Conservation (phyloP, 345 rosid genomes). For the Acer campestre region DNA sequence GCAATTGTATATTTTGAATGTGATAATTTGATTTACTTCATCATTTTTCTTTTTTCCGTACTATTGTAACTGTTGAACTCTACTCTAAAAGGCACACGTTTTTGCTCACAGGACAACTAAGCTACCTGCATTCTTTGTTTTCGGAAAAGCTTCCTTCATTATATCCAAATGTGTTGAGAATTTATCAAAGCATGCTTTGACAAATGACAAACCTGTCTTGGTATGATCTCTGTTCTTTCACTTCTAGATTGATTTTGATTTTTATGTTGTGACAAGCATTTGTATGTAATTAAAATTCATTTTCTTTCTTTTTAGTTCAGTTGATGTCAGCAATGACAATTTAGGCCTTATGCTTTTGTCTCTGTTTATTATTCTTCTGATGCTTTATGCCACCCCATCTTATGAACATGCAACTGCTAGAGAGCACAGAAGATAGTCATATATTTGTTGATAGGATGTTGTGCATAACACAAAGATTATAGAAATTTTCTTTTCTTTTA, state of each 20-base stretch:
- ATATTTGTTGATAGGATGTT: neutral
- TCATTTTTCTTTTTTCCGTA: neutral
- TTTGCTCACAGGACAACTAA: conserved; percentile 65
- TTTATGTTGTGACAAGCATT: neutral
- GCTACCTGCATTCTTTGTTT: conserved; percentile 80
- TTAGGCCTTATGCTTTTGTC: neutral
- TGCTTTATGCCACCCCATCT: neutral
- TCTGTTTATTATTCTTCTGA: neutral
- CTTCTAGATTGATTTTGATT: neutral
- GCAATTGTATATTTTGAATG: neutral
- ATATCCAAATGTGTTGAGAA: conserved; percentile 47
- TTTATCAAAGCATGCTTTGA: conserved; percentile 36
- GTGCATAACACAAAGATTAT: neutral
- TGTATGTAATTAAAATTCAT: neutral
- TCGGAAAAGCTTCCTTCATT: conserved; percentile 69
- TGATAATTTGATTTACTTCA: conserved; percentile 4
- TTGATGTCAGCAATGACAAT: neutral
- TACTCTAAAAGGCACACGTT: neutral
- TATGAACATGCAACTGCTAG: neutral
- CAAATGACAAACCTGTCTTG: conserved; percentile 56
- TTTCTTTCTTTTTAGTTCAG: neutral
- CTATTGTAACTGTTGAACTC: neutral
- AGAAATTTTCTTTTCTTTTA: neutral
- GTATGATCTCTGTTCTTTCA: conserved; percentile 36
- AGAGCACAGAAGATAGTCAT: neutral